Base-by-base conservation (phyloP, 331 rosid species). In the Phaseolus coccineus region DNA sequence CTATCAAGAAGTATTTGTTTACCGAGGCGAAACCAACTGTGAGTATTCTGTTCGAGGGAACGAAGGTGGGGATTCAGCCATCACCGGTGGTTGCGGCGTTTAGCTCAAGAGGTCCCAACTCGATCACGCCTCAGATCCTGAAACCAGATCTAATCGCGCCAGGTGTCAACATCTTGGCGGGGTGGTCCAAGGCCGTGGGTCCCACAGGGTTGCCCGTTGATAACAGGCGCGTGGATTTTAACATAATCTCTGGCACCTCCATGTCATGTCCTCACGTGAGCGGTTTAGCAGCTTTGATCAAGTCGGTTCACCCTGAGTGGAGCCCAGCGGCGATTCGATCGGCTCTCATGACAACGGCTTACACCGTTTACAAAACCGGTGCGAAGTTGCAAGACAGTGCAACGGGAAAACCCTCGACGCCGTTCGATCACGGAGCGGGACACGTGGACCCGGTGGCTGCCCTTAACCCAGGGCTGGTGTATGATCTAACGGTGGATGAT, bases 191-290 rank as follows among this genome's bases (percentile, higher is more conserved):
- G 4, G 72, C 77, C 0, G 86, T 88, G 35, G 97, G 97, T 0
- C 98, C 97, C 3, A 94, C 94, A 0, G 97, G 98, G 0, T 64
- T 94, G 11, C 6, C 89, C 0, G 52, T 68, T 0, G 98, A 94
- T 71, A 14, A 10, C 0, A 82, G 97, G 76, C 96, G 94, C 80
- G 98, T 94, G 82, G 90, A 88, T n/a, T 94, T 92, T 86, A 94
- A 92, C 84, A 94, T 94, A 6, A 92, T 94, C 33, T 94, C 97
- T 0, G 98, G 98, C 10, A 94, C 98, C 7, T 94, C 98, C 6
- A 94, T 94, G 98, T 94, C 98, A 3, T 94, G 98, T 71, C 98
- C 98, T 6, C 98, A 94, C 85, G 96, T 92, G 65, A 94, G 97
- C 31, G 98, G 97, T 0, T 59, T 94, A 51, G 96, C 97, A 2